Evolutionary conservation across 164 flowering plant genomes (phyloP), one percentile per base, ranked within the genome.

Genomic region (Amborella trichopoda): DNA sequence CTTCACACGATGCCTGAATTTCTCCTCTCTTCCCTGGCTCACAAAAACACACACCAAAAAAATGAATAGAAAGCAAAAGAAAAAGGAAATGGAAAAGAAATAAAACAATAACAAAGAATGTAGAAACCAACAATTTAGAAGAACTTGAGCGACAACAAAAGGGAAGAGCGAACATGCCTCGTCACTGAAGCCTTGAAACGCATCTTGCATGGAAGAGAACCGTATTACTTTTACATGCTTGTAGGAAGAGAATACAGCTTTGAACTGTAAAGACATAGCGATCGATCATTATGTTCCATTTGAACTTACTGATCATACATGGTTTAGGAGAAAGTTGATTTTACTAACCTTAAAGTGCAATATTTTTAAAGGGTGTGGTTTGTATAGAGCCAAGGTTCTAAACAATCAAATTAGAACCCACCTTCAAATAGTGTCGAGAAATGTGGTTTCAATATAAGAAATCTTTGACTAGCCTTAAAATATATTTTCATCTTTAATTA

Each of bases 141-240:
- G 20, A 38, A 38, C n/a, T 9, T 16, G 1, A 38, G 20, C 11
- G 20, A 38, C 8, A 38, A 2, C 4, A 11, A 38, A 28, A 27
- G 17, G 39, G 34, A 19, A 23, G 27, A 26, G 4, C 17, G 2
- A 27, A 8, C 26, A 54, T 69, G 67, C 96, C 99, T 84, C 73
- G 66, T 87, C 77, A 12, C 69, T 46, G 65, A 91, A 91, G 41
- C 95, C 94, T 14, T 24, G 37, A 52, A 87, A 87, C 33, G 86
- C 90, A 53, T 87, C 84, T 69, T 80, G 85, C 80, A 87, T 75
- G 9, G 95, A 78, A 39, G 88, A 91, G 64, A 91, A 87, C 44
- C 78, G 72, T 42, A 91, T 66, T 45, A 91, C 79, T 69, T 84
- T 91, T 47, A 91, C 76, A 64, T 87, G 73, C 76, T 79, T 75